Conservation (phyloP, 768 basidiomycete genomes). For the Boletus reticulatus region DNA sequence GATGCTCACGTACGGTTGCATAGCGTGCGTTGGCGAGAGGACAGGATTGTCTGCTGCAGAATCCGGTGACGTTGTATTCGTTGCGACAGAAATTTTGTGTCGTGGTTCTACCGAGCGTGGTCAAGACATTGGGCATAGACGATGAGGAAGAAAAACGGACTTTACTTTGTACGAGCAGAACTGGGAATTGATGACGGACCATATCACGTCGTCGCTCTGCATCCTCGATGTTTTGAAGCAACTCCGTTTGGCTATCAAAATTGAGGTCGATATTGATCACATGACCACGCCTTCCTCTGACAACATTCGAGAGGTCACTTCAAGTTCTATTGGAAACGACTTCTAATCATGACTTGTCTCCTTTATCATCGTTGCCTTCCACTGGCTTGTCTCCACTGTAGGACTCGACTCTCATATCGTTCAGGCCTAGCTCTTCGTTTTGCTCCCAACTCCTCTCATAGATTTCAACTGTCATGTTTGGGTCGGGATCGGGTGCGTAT, state of each 20-base stretch:
- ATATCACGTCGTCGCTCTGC: conserved; percentile 98
- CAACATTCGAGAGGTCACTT: too few relatives aligned
- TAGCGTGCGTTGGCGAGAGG: conserved; percentile 98
- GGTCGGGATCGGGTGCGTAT: conserved; percentile 97
- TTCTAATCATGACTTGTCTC: conserved; percentile 1
- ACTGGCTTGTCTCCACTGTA: conserved; percentile 17
- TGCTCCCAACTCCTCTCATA: conserved; percentile 89
- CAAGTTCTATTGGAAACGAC: background rate
- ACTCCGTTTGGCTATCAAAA: background rate
- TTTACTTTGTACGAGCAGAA: conserved; percentile 99
- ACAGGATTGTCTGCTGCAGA: conserved; percentile 94
- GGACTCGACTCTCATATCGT: conserved; percentile 79
- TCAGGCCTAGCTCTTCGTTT: conserved; percentile 92
- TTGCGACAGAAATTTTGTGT: conserved; percentile 99
- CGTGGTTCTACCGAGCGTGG: conserved; percentile 55
- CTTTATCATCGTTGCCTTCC: background rate
- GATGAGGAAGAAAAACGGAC: conserved; percentile 45
- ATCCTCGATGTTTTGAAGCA: conserved; percentile 34
- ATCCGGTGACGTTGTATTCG: conserved; percentile 96
- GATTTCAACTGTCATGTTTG: conserved; percentile 79
- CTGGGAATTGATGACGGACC: conserved; percentile 91
- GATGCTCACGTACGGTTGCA: conserved; percentile 95
- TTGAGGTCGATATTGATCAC: conserved; percentile 2
- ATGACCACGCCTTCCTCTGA: conserved; percentile 2
- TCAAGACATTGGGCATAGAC: conserved; percentile 8